A percentile compares a stretch with the other conserved stretches of the same genome.
Evolutionary conservation across 768 basidiomycete species (phyloP).

Genomic region (Neoboletus magnificus): DNA sequence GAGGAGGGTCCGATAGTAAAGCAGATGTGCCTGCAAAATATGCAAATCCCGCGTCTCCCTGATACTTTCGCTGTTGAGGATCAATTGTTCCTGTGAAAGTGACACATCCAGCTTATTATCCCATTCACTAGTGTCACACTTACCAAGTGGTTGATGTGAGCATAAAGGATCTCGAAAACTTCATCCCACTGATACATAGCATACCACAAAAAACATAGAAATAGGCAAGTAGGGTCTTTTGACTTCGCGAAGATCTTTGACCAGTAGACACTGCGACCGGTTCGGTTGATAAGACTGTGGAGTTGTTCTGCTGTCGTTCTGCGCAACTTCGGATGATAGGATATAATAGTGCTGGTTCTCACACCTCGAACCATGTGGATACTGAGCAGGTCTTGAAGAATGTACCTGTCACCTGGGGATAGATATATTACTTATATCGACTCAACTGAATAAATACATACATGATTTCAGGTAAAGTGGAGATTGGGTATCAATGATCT

Average conservation of each 20-base stretch:
- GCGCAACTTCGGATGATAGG: constrained; percentile 29
- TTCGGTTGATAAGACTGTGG: constrained; percentile 28
- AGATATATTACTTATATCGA: not conserved
- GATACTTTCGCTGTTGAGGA: constrained; percentile 40
- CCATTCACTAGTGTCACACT: constrained; percentile 4
- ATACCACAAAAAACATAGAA: constrained; percentile 56
- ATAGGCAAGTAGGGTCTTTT: constrained; percentile 53
- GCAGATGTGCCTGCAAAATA: constrained; percentile 53
- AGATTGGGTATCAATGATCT: constrained; percentile 50
- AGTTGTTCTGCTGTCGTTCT: constrained; percentile 23
- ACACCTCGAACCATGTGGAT: constrained; percentile 47
- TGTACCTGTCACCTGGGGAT: constrained; percentile 15
- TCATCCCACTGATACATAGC: constrained; percentile 64
- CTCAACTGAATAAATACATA: constrained; percentile 19
- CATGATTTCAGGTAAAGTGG: constrained; percentile 38
- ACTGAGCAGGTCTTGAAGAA: constrained; percentile 47
- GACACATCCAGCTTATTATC: not conserved
- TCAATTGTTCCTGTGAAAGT: constrained; percentile 41
- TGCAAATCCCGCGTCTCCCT: constrained; percentile 52
- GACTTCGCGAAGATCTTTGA: constrained; percentile 21
- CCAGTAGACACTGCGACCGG: constrained; percentile 34
- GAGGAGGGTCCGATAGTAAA: constrained; percentile 53
- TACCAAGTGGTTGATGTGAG: constrained; percentile 50
- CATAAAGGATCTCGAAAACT: constrained; percentile 48
- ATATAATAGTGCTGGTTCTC: constrained; percentile 22